phyloP scores from a whole-genome alignment of 108 stramenopile genomes.

The Nitzschia palea region DNA sequence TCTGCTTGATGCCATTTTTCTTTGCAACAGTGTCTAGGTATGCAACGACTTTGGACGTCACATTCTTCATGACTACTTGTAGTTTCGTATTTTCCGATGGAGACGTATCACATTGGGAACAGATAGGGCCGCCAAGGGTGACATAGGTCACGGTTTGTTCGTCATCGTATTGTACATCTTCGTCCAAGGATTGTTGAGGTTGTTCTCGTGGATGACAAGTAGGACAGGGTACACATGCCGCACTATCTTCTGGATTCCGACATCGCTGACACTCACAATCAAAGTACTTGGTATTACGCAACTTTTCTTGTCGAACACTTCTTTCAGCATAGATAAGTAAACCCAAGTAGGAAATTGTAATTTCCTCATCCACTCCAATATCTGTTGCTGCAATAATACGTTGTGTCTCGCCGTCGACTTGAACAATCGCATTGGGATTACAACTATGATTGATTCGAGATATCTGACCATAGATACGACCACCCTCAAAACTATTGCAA shows the following conservation, averaged over 20 bases:
- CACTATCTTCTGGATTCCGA: conserved; percentile 41
- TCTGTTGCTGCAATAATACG: conserved; percentile 55
- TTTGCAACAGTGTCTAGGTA: conserved; percentile 31
- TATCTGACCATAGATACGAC: conserved; percentile 57
- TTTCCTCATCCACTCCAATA: conserved; percentile 67
- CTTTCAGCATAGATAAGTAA: conserved; percentile 62
- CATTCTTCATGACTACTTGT: conserved; percentile 21
- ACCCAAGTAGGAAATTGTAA: conserved; percentile 78
- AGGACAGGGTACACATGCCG: conserved; percentile 68
- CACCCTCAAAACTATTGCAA: conserved; percentile 85
- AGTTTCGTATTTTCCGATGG: conserved; percentile 6
- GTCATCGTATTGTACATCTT: conserved; percentile 82
- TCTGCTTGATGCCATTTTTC: conserved; percentile 29
- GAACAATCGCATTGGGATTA: conserved; percentile 75
- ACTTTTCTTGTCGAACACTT: conserved; percentile 41
- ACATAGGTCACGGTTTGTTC: conserved; percentile 59
- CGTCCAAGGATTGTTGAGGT: conserved; percentile 63
- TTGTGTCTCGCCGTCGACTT: conserved; percentile 23
- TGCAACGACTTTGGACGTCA: conserved; percentile 32
- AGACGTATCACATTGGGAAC: background rate
- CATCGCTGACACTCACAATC: conserved; percentile 72
- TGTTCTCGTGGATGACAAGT: conserved; percentile 56
- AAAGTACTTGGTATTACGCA: conserved; percentile 68
- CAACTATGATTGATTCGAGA: conserved; percentile 81
- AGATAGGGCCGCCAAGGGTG: conserved; percentile 1